A percentile compares a stretch with the other conserved stretches of the same genome.
Evolutionary conservation across 2,329 filamentous ascomycete genomes (phyloP).

Genomic region (Magnaporthales sp.): DNA sequence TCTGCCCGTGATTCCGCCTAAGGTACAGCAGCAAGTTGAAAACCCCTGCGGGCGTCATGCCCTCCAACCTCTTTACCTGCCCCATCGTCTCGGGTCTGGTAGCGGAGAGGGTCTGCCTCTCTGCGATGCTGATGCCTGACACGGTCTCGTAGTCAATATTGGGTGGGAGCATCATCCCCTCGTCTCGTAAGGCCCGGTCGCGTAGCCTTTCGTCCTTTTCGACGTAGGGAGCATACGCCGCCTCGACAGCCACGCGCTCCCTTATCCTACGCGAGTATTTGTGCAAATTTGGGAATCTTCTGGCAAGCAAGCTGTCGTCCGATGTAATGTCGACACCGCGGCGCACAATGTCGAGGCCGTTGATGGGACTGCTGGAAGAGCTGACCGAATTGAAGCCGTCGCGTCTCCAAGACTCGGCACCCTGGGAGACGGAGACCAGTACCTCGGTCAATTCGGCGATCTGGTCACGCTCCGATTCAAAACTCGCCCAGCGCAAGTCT

Average conservation of each 20-base stretch:
- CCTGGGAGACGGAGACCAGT: constrained; percentile 29
- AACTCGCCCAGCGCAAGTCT: constrained; percentile 69
- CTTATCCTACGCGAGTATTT: constrained; percentile 31
- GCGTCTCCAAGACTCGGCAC: constrained; percentile 16
- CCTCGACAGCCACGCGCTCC: constrained; percentile 69
- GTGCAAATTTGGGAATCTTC: constrained; percentile 32
- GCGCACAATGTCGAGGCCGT: constrained; percentile 72
- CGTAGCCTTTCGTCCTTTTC: constrained; percentile 60
- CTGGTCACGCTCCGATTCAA: constrained; percentile 54
- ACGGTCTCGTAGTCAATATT: constrained; percentile 71
- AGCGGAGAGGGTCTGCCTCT: constrained; percentile 60
- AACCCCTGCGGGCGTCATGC: constrained; percentile 55
- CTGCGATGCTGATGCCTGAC: constrained; percentile 68
- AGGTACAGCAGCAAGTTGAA: constrained; percentile 43
- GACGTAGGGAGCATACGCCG: constrained; percentile 80
- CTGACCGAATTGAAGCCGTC: constrained; percentile 23
- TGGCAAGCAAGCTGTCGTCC: constrained; percentile 31
- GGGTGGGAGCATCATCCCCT: constrained; percentile 60
- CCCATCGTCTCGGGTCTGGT: constrained; percentile 78
- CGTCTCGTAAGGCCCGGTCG: constrained; percentile 64
- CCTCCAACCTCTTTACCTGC: constrained; percentile 82
- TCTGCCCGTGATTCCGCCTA: not conserved
- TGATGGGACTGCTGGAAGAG: constrained; percentile 41
- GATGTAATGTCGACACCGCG: constrained; percentile 9
- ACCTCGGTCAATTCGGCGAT: constrained; percentile 56